A percentile compares a stretch with the other conserved stretches of the same genome.
These are phyloP conservation scores for Aspergillus bertholletiae DNA, from an alignment of 495 filamentous ascomycete species.

Conservation along the genomic window DNA sequence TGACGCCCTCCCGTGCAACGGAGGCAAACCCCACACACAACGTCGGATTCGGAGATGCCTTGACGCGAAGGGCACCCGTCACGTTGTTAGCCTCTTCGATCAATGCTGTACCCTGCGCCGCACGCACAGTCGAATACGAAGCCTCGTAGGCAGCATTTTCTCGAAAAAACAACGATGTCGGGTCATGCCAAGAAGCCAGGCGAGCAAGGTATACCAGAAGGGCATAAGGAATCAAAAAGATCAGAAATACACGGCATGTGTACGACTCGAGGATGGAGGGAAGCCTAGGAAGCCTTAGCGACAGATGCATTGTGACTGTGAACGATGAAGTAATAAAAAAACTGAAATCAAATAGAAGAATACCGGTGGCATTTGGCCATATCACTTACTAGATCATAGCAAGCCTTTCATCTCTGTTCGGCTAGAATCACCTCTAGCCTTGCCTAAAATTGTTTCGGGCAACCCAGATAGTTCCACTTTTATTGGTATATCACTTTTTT, in stretches of 20 bases:
- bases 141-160: constrained; percentile 10
- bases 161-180: constrained; percentile 16
- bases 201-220: constrained; percentile 6
- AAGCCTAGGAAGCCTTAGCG: not conserved
- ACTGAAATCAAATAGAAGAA: not conserved
- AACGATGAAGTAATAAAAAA: not conserved
- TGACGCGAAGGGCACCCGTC: not conserved
- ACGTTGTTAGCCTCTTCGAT: constrained; percentile 5
- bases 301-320: not conserved
- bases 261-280: not conserved
- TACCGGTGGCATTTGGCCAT: not conserved
- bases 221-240: constrained; percentile 6
- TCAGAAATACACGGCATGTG: constrained; percentile 6
- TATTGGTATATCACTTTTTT: not conserved
- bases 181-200: constrained; percentile 6
- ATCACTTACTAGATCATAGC: not conserved
- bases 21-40: constrained; percentile 21
- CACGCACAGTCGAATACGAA: constrained; percentile 10
- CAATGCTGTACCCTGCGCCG: constrained; percentile 7
- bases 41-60: constrained; percentile 6
- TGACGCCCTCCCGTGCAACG: constrained; percentile 14
- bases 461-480: no score
- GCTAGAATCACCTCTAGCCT: not conserved
- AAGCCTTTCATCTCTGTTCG: not conserved
- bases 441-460: not conserved